Base-by-base conservation (phyloP, 805 yeast genomes). In the Suhomyces kilbournensis region DNA sequence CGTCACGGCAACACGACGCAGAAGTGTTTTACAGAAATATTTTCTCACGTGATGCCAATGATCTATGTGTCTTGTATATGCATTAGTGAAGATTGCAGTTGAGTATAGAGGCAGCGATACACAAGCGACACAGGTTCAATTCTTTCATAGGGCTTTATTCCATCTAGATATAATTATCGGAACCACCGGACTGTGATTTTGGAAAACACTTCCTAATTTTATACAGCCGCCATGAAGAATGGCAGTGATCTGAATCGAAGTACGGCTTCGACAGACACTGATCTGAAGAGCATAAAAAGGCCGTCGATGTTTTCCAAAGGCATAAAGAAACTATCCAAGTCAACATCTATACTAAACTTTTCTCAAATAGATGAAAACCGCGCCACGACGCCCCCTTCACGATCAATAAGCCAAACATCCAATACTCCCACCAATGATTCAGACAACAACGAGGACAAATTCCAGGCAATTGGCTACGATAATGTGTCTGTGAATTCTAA, bases 381-480 rank as follows among this genome's bases (percentile, higher is more conserved):
- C 14, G n/a, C 23, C 15, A 12, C 43, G n/a, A 20, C 17, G n/a
- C 32, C 32, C 7, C 9, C 39, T 22, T 19, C 28, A 17, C 39
- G 45, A 9, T 32, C 39, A 8, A 26, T 9, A 20, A 26, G 45
- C 19, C 50, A n/a, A 20, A 23, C 46, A 9, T 42, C 50, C 10
- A 28, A 26, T 5, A 46, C 52, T 2, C 23, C 49, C 12, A 32
- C 38, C 35, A 12, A 14, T 25, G 47, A 32, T 26, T 30, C 30
- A 25, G 15, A 26, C 44, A 43, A 39, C 6, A 40, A 46, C 4
- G 22, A 45, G 17, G 64, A 57, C 14, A 38, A 42, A n/a, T 72
- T 72, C 56, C 76, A 70, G 44, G 74, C 78, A 15, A 65, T 74
- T 23, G 68, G 72, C 28, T 72, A 72, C 50, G 70, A 68, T n/a